Evolutionary conservation across 1,284 basidiomycete species (phyloP), one percentile per base, ranked within the genome.

Genomic region (Cerioporus squamosus): DNA sequence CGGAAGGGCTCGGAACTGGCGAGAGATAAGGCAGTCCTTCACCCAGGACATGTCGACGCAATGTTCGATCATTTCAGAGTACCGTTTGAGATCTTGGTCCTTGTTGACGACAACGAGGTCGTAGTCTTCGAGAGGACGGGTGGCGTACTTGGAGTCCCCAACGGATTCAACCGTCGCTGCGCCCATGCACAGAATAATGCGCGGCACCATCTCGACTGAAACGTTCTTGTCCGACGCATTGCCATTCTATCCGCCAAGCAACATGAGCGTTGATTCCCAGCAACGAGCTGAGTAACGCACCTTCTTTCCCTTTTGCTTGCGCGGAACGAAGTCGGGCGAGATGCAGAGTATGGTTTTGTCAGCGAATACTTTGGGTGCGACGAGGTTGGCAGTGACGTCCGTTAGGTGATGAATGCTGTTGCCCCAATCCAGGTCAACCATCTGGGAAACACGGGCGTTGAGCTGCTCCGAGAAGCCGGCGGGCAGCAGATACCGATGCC

Each of bases 21-120:
- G 84, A 8, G 83, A 77, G 63, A 92, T 83, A 40, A 95, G 75
- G 66, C 90, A 92, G 51, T 93, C 85, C 72, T 95, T 95, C 46
- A 95, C 82, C 93, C 93, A 95, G 22, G 72, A 70, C 69, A 90
- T 83, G 57, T 81, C 75, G 5, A 83, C 82, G 31, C 78, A 70
- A 23, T 71, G 71, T 29, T 65, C 75, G 6, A 66, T 70, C 45
- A 14, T 12, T 10, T 69, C 24, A 2, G 42, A 61, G 42, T 74
- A 66, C 15, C 69, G 67, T 3, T 71, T 62, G 10, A 72, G 61
- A 5, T 75, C 68, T 3, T 68, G 53, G 17, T 72, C 68, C 44
- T 88, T 83, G 60, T 85, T 84, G 61, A 90, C 78, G 45, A 95
- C 76, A 43, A 94, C 74, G 63, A 86, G 88, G 70, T 93, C 85